A percentile compares a stretch with the other conserved stretches of the same genome.
phyloP scores from a whole-genome alignment of 2,329 filamentous ascomycete species.

The Penicillium brevicompactum region DNA sequence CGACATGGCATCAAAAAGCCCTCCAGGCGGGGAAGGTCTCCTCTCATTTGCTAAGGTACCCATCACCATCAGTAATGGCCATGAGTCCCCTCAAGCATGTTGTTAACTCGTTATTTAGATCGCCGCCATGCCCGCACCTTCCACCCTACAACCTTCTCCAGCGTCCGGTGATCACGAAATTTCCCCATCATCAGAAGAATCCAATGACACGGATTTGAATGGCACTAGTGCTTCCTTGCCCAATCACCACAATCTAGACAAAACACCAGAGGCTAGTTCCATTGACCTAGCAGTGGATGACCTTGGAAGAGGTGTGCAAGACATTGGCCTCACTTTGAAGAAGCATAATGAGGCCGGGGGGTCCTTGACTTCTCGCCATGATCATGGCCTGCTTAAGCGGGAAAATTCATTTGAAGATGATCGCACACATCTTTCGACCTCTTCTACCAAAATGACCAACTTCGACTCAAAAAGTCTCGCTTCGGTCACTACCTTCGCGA shows the following conservation, averaged over 20 bases:
- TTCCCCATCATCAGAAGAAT: slow-evolving; percentile 21
- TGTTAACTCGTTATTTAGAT: slow-evolving; percentile 38
- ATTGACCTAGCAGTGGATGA: slow-evolving; percentile 30
- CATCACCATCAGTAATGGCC: background rate
- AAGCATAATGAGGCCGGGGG: slow-evolving; percentile 29
- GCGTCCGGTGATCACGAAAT: slow-evolving; percentile 29
- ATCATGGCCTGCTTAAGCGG: slow-evolving; percentile 35
- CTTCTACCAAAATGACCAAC: slow-evolving; percentile 80
- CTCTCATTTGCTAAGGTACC: slow-evolving; percentile 77
- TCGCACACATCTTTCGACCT: slow-evolving; percentile 56
- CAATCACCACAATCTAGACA: slow-evolving; percentile 20
- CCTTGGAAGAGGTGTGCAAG: slow-evolving; percentile 37
- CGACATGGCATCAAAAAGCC: slow-evolving; percentile 37
- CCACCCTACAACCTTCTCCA: slow-evolving; percentile 28
- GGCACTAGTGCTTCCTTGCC: slow-evolving; percentile 20
- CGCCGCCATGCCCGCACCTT: slow-evolving; percentile 45
- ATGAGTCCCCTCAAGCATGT: background rate
- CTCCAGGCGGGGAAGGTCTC: slow-evolving; percentile 32
- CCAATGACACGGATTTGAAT: slow-evolving; percentile 21
- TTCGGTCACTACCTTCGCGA: slow-evolving; percentile 90
- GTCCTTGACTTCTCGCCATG: slow-evolving; percentile 31
- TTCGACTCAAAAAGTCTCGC: slow-evolving; percentile 93
- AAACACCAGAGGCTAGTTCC: slow-evolving; percentile 18
- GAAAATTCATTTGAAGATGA: slow-evolving; percentile 48
- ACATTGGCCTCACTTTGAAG: slow-evolving; percentile 32